Evolutionary conservation across 345 rosid genomes (phyloP), one percentile per base, ranked within the genome.

Genomic region (Bruguiera gymnorhiza): DNA sequence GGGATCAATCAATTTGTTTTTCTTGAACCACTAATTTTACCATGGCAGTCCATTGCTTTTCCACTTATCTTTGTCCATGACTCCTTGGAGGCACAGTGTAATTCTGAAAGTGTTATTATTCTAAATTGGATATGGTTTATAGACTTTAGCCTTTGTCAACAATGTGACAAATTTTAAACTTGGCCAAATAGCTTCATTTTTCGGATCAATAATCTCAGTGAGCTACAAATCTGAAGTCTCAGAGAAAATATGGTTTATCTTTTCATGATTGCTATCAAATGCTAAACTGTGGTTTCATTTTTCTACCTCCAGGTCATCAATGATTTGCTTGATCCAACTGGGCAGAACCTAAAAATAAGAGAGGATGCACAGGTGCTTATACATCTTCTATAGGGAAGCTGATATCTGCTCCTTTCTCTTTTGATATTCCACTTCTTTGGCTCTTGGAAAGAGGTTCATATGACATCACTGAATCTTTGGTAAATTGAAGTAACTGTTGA

Each of bases 321-420:
- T 76, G 97, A 91, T 80, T 88, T 91, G 69, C 96, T 94, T 58
- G 87, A 91, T 83, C 86, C 97, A 79, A 80, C 86, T 16, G 96
- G 91, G 30, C 97, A 94, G 79, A 94, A 94, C 78, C 89, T 94
- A 63, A 82, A 93, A 74, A 86, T 94, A 79, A 83, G 98, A 69
- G 97, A 94, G 76, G 98, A 94, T 75, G 69, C 88, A 51, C 96
- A 94, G 97, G 98, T 94, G 67, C n/a, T 65, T 19, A 66, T 16
- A 34, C 3, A 20, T 70, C 2, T 16, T 1, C 18, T 7, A 58
- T 68, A 63, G 61, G 26, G 66, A 20, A 26, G 16, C 46, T 37
- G 23, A 24, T 8, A 6, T 55, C 48, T 36, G 27, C 67, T 71
- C 29, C 55, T 1, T 30, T 37, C 31, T 48, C 24, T 27, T 37